Conservation (phyloP, 129 eudicot species). For the Sambucus nigra region DNA sequence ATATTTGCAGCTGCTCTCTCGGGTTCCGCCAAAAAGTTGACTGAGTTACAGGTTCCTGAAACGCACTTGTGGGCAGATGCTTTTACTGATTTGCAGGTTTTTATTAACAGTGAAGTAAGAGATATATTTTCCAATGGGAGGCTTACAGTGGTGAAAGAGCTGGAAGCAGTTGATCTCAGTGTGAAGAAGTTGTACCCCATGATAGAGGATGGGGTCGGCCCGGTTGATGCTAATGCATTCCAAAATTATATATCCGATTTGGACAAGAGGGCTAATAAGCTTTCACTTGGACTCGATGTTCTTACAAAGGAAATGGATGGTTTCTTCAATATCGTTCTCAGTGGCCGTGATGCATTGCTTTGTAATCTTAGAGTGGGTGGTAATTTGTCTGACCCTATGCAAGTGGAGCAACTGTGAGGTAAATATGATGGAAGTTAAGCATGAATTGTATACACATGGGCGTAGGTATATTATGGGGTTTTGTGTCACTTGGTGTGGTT, state of each 20-base stretch:
- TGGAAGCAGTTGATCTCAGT: constrained; percentile 38
- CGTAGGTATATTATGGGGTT: constrained; percentile 14
- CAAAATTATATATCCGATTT: constrained; percentile 24
- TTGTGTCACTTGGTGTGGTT: constrained; percentile 4
- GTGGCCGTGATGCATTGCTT: constrained; percentile 76
- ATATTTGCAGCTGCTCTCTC: constrained; percentile 66
- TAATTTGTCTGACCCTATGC: constrained; percentile 1
- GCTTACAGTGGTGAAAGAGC: constrained; percentile 52
- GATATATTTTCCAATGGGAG: constrained; percentile 30
- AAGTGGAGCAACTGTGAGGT: constrained; percentile 18
- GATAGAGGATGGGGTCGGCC: constrained; percentile 44
- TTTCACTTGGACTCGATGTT: constrained; percentile 64
- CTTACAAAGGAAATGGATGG: constrained; percentile 61
- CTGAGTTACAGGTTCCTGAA: constrained; percentile 49
- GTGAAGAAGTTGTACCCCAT: constrained; percentile 52
- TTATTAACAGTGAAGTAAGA: constrained; percentile 47
- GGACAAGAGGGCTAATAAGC: constrained; percentile 31
- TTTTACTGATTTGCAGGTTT: constrained; percentile 52
- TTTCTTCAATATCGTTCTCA: constrained; percentile 65
- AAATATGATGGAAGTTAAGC: constrained; percentile 9
- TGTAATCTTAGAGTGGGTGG: constrained; percentile 48
- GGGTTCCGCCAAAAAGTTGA: constrained; percentile 55
- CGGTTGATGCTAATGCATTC: constrained; percentile 27
- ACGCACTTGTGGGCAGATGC: constrained; percentile 59
- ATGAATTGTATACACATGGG: constrained; percentile 3